phyloP scores from a whole-genome alignment of 768 basidiomycete species.

The Lactifluus rugatus region DNA sequence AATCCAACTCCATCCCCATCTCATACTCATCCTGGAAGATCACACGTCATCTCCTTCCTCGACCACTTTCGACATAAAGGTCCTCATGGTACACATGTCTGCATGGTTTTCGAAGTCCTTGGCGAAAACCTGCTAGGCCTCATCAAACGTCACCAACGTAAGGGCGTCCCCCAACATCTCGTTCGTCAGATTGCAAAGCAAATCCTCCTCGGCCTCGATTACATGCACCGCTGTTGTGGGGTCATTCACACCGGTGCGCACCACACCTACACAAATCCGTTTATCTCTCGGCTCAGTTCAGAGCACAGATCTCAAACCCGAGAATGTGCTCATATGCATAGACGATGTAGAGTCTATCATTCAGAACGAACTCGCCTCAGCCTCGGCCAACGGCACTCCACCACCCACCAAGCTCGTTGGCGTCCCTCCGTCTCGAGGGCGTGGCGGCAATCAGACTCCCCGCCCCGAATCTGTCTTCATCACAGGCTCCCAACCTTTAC shows the following conservation, averaged over 20 bases:
- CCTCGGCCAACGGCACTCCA: slow-evolving; percentile 36
- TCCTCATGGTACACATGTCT: slow-evolving; percentile 94
- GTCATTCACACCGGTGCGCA: slow-evolving; percentile 85
- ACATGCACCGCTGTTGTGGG: slow-evolving; percentile 95
- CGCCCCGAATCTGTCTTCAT: slow-evolving; percentile 74
- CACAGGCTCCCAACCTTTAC: slow-evolving; percentile 88
- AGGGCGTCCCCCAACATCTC: slow-evolving; percentile 87
- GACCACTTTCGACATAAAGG: slow-evolving; percentile 97
- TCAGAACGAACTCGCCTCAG: slow-evolving; percentile 59
- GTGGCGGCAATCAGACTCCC: slow-evolving; percentile 95
- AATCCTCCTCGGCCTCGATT: slow-evolving; percentile 88
- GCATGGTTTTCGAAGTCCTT: slow-evolving; percentile 99
- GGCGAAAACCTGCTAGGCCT: slow-evolving; percentile 94
- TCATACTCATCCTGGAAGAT: slow-evolving; percentile 75
- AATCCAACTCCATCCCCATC: slow-evolving; percentile 45
- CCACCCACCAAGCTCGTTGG: slow-evolving; percentile 67
- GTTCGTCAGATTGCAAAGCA: slow-evolving; percentile 97
- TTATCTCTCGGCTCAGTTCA: slow-evolving; percentile 12
- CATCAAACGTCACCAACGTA: slow-evolving; percentile 97
- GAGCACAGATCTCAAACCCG: slow-evolving; percentile 79
- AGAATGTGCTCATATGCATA: slow-evolving; percentile 95
- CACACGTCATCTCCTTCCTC: slow-evolving; percentile 94
- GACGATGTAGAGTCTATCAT: slow-evolving; percentile 96
- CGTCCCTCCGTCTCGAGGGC: slow-evolving; percentile 85
- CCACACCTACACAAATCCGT: not conserved